Base-by-base conservation (phyloP, 1,284 basidiomycete genomes). In the Apiotrichum siamense region DNA sequence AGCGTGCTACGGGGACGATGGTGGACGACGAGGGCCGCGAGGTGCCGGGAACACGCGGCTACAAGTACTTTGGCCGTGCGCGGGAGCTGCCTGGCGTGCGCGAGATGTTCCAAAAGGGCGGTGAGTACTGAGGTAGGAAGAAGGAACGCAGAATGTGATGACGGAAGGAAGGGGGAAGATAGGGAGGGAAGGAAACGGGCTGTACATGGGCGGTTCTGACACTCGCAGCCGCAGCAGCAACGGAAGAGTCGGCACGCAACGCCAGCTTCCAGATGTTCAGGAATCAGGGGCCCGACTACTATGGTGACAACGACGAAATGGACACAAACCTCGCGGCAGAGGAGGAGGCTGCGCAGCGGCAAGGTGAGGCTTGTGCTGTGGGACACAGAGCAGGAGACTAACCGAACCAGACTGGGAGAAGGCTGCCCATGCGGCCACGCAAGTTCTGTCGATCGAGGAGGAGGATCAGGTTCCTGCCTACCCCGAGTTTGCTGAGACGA, bases 11-110 rank as follows among this genome's bases (percentile, higher is more conserved):
- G 26, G 84, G 88, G 6, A 83, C 86, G 44, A 94, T 96, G 87
- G 66, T 88, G 59, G 87, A 97, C 66, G 91, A 93, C 59, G 91
- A 93, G 61, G 90, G 91, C 17, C 88, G 88, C 67, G 91, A 96
- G 72, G 90, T 97, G 0, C 91, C 92, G 0, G 91, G 92, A 0
- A 94, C 88, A n/a, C 87, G 96, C 61, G 94, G 93, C 49, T 98
- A 97, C 82, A 97, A 97, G 90, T 97, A 97, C 75, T 98, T 98
- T 75, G 96, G 94, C 45, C 84, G 94, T 26, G 92, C 94, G 4
- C 94, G 92, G 67, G 96, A 97, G 48, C 78, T 98, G 5, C 96
- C 94, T 0, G 94, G 96, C 42, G 91, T 97, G 5, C 86, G 86
- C 57, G 94, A 98, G 75, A 79, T 98, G 29, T 96, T 98, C 68